phyloP scores from a whole-genome alignment of 2,329 filamentous ascomycete species.

The Calonectria leucothoes region DNA sequence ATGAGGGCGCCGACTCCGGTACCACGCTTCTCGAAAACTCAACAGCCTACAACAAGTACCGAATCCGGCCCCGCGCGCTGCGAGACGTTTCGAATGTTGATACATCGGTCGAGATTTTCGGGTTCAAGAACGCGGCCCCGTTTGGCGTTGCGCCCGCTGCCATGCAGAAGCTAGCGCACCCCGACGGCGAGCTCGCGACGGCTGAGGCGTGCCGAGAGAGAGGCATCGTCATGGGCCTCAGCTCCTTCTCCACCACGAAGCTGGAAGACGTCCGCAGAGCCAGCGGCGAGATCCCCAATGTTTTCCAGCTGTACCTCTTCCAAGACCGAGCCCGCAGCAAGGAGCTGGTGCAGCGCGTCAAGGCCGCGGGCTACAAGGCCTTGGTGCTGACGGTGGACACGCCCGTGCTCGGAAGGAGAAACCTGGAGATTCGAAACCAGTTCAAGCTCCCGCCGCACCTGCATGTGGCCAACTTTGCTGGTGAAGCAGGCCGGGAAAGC shows the following conservation, averaged over 20 bases:
- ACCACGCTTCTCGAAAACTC: not conserved
- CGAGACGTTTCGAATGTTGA: not conserved
- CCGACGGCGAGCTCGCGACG: constrained; percentile 9
- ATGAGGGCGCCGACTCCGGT: not conserved
- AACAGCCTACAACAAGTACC: not conserved
- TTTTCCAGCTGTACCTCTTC: constrained; percentile 1
- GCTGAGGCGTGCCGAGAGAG: not conserved
- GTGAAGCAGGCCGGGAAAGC: not conserved
- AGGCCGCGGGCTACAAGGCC: constrained; percentile 33
- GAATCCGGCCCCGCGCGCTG: not conserved
- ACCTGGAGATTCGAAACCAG: constrained; percentile 31
- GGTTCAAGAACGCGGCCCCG: not conserved
- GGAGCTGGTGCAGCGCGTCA: not conserved
- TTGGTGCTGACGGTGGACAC: constrained; percentile 40
- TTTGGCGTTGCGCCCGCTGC: constrained; percentile 11
- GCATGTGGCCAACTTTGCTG: not conserved
- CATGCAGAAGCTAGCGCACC: constrained; percentile 13
- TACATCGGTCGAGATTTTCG: not conserved
- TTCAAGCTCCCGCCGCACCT: not conserved
- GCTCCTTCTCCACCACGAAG: not conserved
- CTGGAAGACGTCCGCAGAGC: constrained; percentile 49
- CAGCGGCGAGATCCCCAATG: constrained; percentile 20
- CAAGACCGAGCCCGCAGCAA: not conserved
- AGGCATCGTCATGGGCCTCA: not conserved
- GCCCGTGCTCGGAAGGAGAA: constrained; percentile 32